Evolutionary conservation across 2,329 filamentous ascomycete genomes (phyloP).

Genomic region (Tolypocladium tropicale): DNA sequence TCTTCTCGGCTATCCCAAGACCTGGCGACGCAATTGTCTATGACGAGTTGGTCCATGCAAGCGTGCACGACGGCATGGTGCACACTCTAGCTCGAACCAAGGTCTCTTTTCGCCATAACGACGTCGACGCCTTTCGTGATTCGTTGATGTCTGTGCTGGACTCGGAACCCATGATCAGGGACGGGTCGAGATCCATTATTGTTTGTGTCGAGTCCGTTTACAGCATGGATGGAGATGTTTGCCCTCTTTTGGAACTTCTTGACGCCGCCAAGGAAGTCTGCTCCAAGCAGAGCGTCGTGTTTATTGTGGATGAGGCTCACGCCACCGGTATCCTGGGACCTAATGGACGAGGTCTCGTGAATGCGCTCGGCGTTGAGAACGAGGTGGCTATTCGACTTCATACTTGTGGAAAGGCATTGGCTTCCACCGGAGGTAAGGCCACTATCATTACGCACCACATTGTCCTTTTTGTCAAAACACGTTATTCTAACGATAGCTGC

Average conservation of each 20-base stretch:
- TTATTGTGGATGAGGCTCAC: conserved; percentile 47
- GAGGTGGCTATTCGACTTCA: conserved; percentile 36
- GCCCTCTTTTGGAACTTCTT: conserved; percentile 24
- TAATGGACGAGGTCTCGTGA: conserved; percentile 36
- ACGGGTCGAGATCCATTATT: conserved; percentile 20
- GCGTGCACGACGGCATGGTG: conserved; percentile 52
- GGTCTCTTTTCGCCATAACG: conserved; percentile 29
- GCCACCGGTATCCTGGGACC: conserved; percentile 37
- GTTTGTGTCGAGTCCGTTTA: conserved; percentile 28
- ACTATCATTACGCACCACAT: background rate
- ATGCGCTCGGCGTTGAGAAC: conserved; percentile 34
- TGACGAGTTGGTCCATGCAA: conserved; percentile 57
- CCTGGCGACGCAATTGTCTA: conserved; percentile 45
- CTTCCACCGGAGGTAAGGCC: conserved; percentile 18
- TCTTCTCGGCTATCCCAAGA: conserved; percentile 37
- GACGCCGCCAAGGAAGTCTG: conserved; percentile 18
- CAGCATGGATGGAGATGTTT: conserved; percentile 33
- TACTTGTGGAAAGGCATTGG: conserved; percentile 41
- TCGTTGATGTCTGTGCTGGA: conserved; percentile 18
- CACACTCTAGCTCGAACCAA: conserved; percentile 36
- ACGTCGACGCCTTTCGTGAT: conserved; percentile 26
- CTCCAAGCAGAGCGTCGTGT: conserved; percentile 25
- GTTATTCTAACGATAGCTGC: background rate
- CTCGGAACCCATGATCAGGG: conserved; percentile 15
- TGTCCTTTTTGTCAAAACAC: background rate